These are phyloP conservation scores for Aspergillus sergii DNA, from an alignment of 2,329 filamentous ascomycete genomes.

Conservation along the genomic window DNA sequence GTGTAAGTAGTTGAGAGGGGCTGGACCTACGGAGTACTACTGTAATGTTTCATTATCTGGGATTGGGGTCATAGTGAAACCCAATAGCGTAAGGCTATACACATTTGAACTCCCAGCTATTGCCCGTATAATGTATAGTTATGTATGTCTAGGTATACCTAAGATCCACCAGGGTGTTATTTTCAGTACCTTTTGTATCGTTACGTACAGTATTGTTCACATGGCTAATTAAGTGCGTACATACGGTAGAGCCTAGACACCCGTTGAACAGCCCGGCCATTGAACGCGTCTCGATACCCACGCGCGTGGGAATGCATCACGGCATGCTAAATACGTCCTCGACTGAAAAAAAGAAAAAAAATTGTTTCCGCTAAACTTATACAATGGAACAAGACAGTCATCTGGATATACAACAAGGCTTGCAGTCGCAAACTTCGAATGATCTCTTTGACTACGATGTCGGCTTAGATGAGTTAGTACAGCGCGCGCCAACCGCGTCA, in stretches of 20 bases:
- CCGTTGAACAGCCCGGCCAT: background rate
- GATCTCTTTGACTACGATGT: slow-evolving; percentile 78
- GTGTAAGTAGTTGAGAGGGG: too few species aligned
- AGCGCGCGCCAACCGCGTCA: slow-evolving; percentile 36
- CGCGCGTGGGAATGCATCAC: background rate
- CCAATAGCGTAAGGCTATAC: too few species aligned
- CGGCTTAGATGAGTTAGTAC: slow-evolving; percentile 55
- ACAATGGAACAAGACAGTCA: background rate
- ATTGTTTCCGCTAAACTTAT: background rate
- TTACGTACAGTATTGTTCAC: background rate
- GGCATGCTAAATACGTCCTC: background rate
- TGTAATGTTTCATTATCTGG: too few species aligned
- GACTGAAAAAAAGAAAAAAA: background rate
- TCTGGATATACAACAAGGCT: slow-evolving; percentile 9
- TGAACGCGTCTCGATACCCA: background rate
- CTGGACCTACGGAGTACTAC: too few species aligned
- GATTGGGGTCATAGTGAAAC: too few species aligned
- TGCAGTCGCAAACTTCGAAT: slow-evolving; percentile 56
- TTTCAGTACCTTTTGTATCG: background rate
- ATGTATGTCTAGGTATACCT: too few species aligned
- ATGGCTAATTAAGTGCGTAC: background rate
- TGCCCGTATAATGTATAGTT: too few species aligned
- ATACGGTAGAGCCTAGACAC: too few species aligned
- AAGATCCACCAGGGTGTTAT: background rate
- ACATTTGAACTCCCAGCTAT: too few species aligned